phyloP scores from a whole-genome alignment of 371 early-diverging fungal genomes.

The Vairimorpha necatrix region DNA sequence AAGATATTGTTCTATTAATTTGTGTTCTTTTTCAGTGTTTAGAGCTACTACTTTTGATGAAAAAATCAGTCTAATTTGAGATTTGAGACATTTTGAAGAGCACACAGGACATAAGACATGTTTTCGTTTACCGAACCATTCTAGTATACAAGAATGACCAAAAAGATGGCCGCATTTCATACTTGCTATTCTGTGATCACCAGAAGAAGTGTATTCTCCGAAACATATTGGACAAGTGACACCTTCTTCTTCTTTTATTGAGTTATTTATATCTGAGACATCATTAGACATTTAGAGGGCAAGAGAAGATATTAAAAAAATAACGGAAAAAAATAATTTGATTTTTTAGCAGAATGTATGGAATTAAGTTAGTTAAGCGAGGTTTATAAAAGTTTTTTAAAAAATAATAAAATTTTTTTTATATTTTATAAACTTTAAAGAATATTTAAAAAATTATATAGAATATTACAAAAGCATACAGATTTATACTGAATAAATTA shows the following conservation, averaged over 20 bases:
- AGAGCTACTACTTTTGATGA: conserved; percentile 43
- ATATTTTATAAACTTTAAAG: too few species aligned
- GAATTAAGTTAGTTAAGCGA: too few species aligned
- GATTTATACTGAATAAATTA: too few species aligned
- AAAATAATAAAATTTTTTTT: too few species aligned
- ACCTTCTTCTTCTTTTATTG: conserved; percentile 21
- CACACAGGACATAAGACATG: conserved; percentile 47
- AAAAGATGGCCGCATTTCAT: conserved; percentile 59
- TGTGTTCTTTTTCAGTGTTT: conserved; percentile 38
- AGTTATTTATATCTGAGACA: too few species aligned
- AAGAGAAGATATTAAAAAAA: too few species aligned
- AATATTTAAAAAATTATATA: too few species aligned
- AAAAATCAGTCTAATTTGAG: conserved; percentile 46
- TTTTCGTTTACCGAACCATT: conserved; percentile 42
- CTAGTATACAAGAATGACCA: conserved; percentile 49
- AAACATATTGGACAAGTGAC: conserved; percentile 55
- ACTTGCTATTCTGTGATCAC: conserved; percentile 41
- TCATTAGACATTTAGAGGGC: too few species aligned
- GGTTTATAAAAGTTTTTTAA: too few species aligned
- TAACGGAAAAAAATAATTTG: too few species aligned
- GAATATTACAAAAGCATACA: too few species aligned
- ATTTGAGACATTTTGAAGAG: conserved; percentile 11
- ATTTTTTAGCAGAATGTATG: too few species aligned
- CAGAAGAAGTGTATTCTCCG: conserved; percentile 43
- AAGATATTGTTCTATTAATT: conserved; percentile 20